Base-by-base conservation (phyloP, 345 rosid genomes). In the Eucalyptus lansdowneana region DNA sequence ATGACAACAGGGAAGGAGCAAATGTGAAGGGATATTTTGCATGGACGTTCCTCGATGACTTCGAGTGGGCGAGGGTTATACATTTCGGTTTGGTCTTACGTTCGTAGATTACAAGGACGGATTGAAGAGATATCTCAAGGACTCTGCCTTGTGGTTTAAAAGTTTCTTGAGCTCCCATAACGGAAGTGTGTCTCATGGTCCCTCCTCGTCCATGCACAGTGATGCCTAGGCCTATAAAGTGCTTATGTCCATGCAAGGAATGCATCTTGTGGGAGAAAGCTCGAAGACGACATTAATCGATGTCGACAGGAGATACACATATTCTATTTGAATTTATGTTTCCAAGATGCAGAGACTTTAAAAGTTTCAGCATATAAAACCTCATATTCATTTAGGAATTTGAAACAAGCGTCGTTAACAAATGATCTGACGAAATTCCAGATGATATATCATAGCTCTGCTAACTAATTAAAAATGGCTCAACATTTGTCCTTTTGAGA, bases 41-140 rank as follows among this genome's bases (percentile, higher is more conserved):
- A 8, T 92, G 94, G 93, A 40, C 93, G 53, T 91, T 92, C 60
- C 67, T 89, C 3, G 94, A 92, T 31, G 90, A 92, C 89, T 91
- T 90, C 10, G 93, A 90, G 56, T 92, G 93, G 94, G 42, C 42
- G 76, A 80, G 15, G 94, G 94, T 24, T 92, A 87, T 9, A 92
- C 91, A 4, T 27, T 45, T 9, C 89, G 94, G 19, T 92, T 87
- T 67, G 93, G 93, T 7, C 37, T 92, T 34, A 88, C 86, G 11
- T 92, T 62, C 49, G 45, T 91, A n/a, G 92, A 91, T 83, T 92
- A 25, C 86, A 62, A 29, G n/a, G 54, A 90, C 49, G 88, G 89
- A 8, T 81, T 90, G 29, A 90, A 72, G 88, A 89, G 93, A 88
- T 65, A 90, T 50, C 91, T 90, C 42, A 92, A 92, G 87, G n/a